phyloP scores from a whole-genome alignment of 495 filamentous ascomycete genomes.

The Hypoxylon rickii region DNA sequence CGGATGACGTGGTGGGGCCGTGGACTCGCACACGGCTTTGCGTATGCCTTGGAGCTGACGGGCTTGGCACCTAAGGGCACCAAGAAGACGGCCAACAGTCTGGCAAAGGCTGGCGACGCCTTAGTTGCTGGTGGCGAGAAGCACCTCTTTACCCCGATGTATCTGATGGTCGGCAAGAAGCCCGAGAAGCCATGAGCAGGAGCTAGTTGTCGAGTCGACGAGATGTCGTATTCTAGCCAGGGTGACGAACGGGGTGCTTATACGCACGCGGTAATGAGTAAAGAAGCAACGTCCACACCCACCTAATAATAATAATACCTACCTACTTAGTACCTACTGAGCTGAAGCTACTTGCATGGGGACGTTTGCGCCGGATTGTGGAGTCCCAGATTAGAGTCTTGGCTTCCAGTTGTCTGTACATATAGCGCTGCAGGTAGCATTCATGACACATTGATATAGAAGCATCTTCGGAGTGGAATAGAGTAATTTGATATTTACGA shows the following conservation, averaged over 20 bases:
- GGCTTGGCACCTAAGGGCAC: slow-evolving; percentile 81
- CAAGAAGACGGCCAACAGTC: slow-evolving; percentile 91
- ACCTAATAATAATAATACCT: slow-evolving; percentile 26
- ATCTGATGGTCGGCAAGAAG: slow-evolving; percentile 96
- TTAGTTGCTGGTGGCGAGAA: slow-evolving; percentile 88
- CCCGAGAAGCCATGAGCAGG: slow-evolving; percentile 51
- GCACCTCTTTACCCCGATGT: slow-evolving; percentile 98
- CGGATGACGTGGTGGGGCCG: slow-evolving; percentile 91
- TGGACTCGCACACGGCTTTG: slow-evolving; percentile 73
- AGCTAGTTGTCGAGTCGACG: not conserved
- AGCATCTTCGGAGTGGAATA: slow-evolving; percentile 5
- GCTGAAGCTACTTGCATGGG: too few relatives aligned
- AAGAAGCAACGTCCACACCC: slow-evolving; percentile 21
- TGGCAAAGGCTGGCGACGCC: slow-evolving; percentile 82
- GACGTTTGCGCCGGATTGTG: too few relatives aligned
- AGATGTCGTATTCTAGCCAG: not conserved
- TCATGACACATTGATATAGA: too few relatives aligned
- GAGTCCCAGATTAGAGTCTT: not conserved
- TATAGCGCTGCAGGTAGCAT: too few relatives aligned
- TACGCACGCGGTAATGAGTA: slow-evolving; percentile 27
- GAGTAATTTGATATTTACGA: slow-evolving; percentile 10
- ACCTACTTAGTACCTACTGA: not conserved
- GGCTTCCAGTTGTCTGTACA: slow-evolving; percentile 19
- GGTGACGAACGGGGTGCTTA: slow-evolving; percentile 22
- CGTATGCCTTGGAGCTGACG: slow-evolving; percentile 76